phyloP scores from a whole-genome alignment of 441 rosid species.

The Eugenia klotzschiana region DNA sequence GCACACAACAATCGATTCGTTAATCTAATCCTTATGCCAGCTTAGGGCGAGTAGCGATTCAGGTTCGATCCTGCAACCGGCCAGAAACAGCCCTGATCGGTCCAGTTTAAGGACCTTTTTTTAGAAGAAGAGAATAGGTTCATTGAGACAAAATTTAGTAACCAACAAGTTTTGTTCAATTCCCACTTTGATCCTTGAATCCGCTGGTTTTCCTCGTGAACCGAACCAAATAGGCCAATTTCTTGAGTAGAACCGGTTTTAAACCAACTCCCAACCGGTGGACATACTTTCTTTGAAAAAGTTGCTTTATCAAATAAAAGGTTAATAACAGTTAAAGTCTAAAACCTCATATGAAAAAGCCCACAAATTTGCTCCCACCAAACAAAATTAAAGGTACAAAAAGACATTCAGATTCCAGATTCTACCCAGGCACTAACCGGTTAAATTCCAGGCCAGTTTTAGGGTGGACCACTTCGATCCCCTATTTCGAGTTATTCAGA shows the following conservation, averaged over 20 bases:
- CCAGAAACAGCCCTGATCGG: too few relatives aligned
- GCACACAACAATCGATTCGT: background rate
- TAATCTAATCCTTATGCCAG: background rate
- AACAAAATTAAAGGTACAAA: background rate
- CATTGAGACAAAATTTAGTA: background rate
- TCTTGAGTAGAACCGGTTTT: background rate
- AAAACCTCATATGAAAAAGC: background rate
- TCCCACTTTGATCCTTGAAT: background rate
- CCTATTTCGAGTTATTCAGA: background rate
- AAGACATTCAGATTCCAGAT: background rate
- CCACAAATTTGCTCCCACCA: background rate
- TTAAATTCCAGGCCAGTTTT: background rate
- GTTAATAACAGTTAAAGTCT: background rate
- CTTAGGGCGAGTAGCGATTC: background rate
- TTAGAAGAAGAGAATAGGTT: background rate
- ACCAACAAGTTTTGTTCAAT: background rate
- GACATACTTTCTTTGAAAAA: background rate
- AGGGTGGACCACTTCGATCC: background rate
- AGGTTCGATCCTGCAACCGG: background rate
- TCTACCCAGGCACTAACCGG: background rate
- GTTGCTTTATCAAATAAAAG: background rate
- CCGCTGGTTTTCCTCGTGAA: background rate
- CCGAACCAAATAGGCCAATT: background rate
- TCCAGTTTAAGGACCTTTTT: background rate
- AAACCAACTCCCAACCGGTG: background rate